Evolutionary conservation across 2,329 filamentous ascomycete species (phyloP), one percentile per base, ranked within the genome.

Genomic region (Aspergillus sp.): DNA sequence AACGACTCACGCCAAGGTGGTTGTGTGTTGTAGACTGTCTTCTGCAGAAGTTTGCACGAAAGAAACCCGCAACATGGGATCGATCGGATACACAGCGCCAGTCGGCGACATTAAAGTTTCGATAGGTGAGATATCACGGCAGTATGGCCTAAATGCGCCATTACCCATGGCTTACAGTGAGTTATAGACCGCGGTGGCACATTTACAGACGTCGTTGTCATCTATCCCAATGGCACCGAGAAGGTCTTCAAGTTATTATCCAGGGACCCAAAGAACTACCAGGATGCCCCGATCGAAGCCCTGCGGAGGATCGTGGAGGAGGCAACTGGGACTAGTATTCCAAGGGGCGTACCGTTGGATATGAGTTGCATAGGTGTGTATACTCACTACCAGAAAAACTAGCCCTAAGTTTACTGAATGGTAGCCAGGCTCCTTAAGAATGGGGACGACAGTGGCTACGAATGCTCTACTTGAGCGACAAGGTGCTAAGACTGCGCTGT

Each of bases 391-490:
- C 7, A 8, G 8, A 30, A 11, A 11, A 9, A 30, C 8, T 30
- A 30, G 2, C 27, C 27, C 27, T 30, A 30, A 30, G 3, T 11
- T 11, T 30, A 30, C 27, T 30, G 27, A 30, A 9, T 2, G 3
- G 27, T 30, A 24, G 27, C 27, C 27, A 30, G 27, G 27, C 4
- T 30, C 67, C 27, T 93, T 96, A 68, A 87, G 92, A 52, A 96
- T 96, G 93, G 92, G 93, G 51, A 96, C 93, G 3, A 96, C 92
- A 0, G 92, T 96, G 12, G 92, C 92, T 5, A 96, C 92, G 0
- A 96, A 96, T 73, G 92, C 93, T 0, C 75, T 96, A 59, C 81
- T 97, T 3, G 93, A 97, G 75, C 82, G 93, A 63, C 96, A 96
- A 73, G 93, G 93, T 48, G 91, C 96, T 75, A 86, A 86, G 64